Percentiles rank a stretch among this genome's conserved stretches.
These are phyloP conservation scores for Candida boidinii DNA, from an alignment of 805 yeast genomes.

Conservation along the genomic window DNA sequence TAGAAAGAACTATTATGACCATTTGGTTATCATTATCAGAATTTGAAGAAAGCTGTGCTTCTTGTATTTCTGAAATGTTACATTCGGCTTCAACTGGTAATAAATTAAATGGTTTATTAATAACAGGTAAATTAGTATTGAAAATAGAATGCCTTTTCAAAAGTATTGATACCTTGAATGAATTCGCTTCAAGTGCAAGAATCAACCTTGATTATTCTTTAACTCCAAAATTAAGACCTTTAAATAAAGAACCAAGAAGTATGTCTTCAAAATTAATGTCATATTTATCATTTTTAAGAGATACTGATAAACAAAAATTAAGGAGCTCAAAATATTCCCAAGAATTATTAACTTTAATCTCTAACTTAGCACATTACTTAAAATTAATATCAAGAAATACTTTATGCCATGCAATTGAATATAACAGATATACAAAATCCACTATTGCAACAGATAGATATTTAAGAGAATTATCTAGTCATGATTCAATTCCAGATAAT, in stretches of 20 bases:
- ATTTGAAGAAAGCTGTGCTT: conserved; percentile 86
- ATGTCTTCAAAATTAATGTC: conserved; percentile 86
- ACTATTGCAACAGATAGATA: conserved; percentile 57
- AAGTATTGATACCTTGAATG: conserved; percentile 51
- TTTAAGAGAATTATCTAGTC: conserved; percentile 42
- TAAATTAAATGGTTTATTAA: conserved; percentile 54
- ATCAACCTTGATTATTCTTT: conserved; percentile 7
- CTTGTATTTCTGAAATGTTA: conserved; percentile 86
- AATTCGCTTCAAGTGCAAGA: conserved; percentile 11
- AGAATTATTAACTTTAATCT: conserved; percentile 68
- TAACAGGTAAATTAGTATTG: conserved; percentile 65
- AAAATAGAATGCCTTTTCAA: conserved; percentile 70
- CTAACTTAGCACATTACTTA: conserved; percentile 88
- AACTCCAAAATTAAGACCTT: conserved; percentile 24
- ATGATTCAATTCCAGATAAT: conserved; percentile 30
- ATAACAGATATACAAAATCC: conserved; percentile 48
- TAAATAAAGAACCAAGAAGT: conserved; percentile 67
- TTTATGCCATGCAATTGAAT: conserved; percentile 63
- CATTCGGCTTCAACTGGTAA: conserved; percentile 72
- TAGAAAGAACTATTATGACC: conserved; percentile 47
- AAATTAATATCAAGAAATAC: conserved; percentile 80
- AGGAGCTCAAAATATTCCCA: conserved; percentile 39
- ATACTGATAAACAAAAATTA: conserved; percentile 30
- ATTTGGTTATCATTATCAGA: conserved; percentile 86
- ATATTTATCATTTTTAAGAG: conserved; percentile 75